Conservation (phyloP, 441 rosid genomes). For the Capsella rubella region DNA sequence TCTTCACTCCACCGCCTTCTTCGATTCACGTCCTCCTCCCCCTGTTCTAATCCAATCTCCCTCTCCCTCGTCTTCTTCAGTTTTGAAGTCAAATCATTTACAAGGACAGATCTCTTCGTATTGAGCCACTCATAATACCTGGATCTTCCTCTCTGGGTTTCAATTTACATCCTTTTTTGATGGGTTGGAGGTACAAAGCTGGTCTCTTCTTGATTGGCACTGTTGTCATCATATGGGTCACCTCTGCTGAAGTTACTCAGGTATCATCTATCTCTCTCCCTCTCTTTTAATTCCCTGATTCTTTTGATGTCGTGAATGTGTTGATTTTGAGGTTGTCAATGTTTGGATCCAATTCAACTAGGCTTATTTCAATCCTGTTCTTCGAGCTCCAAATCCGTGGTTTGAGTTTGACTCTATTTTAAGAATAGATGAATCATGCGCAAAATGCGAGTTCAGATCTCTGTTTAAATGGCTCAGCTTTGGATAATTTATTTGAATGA, state of each 20-base stretch:
- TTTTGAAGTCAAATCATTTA: slow-evolving; percentile 10
- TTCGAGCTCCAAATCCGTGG: not conserved
- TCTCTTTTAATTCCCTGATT: slow-evolving; percentile 1
- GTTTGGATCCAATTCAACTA: slow-evolving; percentile 23
- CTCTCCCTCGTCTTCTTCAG: not conserved
- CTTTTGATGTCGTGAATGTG: not conserved
- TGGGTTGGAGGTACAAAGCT: slow-evolving; percentile 91
- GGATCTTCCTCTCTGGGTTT: slow-evolving; percentile 36
- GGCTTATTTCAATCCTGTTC: not conserved
- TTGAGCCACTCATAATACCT: slow-evolving; percentile 27
- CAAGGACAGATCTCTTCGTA: slow-evolving; percentile 31
- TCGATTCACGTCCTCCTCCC: not conserved
- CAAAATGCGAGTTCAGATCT: slow-evolving; percentile 18
- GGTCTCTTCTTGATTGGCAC: slow-evolving; percentile 87
- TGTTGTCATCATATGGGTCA: slow-evolving; percentile 97
- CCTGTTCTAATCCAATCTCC: slow-evolving; percentile 9
- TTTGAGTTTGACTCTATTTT: slow-evolving; percentile 5
- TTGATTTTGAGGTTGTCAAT: not conserved
- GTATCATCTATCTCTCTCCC: slow-evolving; percentile 36
- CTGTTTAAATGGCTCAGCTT: slow-evolving; percentile 15
- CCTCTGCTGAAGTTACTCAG: slow-evolving; percentile 99
- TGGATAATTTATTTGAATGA: slow-evolving; percentile 1
- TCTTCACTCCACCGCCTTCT: slow-evolving; percentile 37
- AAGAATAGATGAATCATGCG: not conserved
- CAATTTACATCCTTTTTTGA: slow-evolving; percentile 29